A percentile compares a stretch with the other conserved stretches of the same genome.
Evolutionary conservation across 306 rosid genomes (phyloP).

Genomic region (Gastrolobium bilobum): DNA sequence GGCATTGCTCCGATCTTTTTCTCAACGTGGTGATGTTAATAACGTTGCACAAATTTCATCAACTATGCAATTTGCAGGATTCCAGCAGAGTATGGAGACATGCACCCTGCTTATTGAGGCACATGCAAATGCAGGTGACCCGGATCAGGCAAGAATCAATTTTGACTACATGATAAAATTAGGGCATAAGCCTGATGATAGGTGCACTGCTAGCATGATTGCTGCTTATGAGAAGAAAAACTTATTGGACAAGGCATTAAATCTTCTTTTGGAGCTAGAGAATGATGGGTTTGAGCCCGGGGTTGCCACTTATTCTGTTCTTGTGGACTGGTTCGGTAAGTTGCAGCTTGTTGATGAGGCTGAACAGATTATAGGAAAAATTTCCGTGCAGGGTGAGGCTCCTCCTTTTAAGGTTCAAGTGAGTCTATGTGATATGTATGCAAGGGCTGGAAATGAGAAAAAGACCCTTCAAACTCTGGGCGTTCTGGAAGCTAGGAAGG

Average conservation of each 20-base stretch:
- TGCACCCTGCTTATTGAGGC: slow-evolving; percentile 78
- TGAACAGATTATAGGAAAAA: slow-evolving; percentile 79
- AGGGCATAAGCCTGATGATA: slow-evolving; percentile 81
- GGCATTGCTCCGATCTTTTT: slow-evolving; percentile 71
- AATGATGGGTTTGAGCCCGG: slow-evolving; percentile 86
- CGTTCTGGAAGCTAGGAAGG: slow-evolving; percentile 74
- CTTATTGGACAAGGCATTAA: slow-evolving; percentile 73
- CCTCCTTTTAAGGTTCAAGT: slow-evolving; percentile 83
- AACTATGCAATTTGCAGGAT: slow-evolving; percentile 72
- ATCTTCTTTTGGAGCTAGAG: slow-evolving; percentile 75
- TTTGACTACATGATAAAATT: slow-evolving; percentile 71
- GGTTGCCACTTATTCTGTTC: slow-evolving; percentile 79
- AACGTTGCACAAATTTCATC: slow-evolving; percentile 65
- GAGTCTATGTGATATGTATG: slow-evolving; percentile 87
- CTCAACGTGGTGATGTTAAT: slow-evolving; percentile 55
- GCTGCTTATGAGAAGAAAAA: slow-evolving; percentile 74
- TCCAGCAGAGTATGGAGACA: slow-evolving; percentile 62
- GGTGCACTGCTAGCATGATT: slow-evolving; percentile 84
- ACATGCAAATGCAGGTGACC: slow-evolving; percentile 54
- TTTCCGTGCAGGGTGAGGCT: slow-evolving; percentile 72
- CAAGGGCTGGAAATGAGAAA: slow-evolving; percentile 74
- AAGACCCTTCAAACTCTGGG: slow-evolving; percentile 85
- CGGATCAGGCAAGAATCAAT: slow-evolving; percentile 68
- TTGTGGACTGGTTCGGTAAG: slow-evolving; percentile 86
- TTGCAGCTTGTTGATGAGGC: slow-evolving; percentile 84